Percentiles rank a stretch among this genome's conserved stretches.
Conservation (phyloP, 192 early-diverging fungal genomes). For the Umbelopsis sp. region DNA sequence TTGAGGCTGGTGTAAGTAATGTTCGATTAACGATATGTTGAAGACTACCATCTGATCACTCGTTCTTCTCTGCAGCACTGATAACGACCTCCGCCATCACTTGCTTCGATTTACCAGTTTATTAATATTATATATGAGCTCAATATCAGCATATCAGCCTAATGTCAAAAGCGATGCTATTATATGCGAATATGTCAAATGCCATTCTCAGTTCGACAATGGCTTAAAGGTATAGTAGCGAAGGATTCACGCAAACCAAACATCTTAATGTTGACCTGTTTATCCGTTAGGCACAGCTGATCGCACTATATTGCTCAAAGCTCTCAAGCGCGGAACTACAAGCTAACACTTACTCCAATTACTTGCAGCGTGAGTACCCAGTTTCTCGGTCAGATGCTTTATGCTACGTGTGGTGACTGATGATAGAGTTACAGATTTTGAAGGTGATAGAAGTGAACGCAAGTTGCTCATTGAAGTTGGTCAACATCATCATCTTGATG, state of each 20-base stretch:
- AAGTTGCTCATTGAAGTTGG: background rate
- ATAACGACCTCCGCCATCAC: constrained; percentile 38
- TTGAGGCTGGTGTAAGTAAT: background rate
- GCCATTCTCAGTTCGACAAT: constrained; percentile 10
- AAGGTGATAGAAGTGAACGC: constrained; percentile 8
- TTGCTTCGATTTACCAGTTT: constrained; percentile 74
- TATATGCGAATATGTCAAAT: constrained; percentile 55
- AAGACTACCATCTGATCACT: background rate
- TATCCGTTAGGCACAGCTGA: constrained; percentile 33
- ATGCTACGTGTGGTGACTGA: too few species aligned
- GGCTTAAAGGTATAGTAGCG: background rate
- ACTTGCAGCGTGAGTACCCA: constrained; percentile 34
- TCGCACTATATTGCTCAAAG: constrained; percentile 55
- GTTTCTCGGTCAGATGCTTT: background rate
- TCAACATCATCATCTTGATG: background rate
- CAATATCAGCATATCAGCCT: constrained; percentile 49
- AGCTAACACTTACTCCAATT: constrained; percentile 51
- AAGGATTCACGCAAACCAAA: background rate
- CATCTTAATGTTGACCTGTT: background rate
- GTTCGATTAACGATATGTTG: background rate
- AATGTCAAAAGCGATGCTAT: constrained; percentile 47
- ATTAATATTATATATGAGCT: constrained; percentile 62
- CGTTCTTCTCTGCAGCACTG: background rate
- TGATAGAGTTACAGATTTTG: background rate
- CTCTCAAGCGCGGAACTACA: constrained; percentile 44